Evolutionary conservation across 331 rosid genomes (phyloP).

Genomic region (Acacia pycnantha): DNA sequence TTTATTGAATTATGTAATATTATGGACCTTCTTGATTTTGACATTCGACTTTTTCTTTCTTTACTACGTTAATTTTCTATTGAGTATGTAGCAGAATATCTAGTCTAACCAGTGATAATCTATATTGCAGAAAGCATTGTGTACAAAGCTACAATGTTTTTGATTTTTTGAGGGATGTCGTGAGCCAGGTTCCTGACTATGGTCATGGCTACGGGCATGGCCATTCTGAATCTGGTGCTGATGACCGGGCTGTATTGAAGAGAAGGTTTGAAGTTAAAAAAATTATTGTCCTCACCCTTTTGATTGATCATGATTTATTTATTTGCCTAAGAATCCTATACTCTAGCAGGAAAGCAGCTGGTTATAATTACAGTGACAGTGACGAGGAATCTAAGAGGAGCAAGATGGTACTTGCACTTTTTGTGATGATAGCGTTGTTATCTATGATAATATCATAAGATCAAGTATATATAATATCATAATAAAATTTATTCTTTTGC

Average conservation of each 20-base stretch:
- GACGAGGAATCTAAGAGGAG: conserved; percentile 89
- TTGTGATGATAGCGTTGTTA: not conserved
- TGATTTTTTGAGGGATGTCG: conserved; percentile 88
- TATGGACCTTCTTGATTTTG: not conserved
- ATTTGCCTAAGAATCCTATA: conserved; percentile 23
- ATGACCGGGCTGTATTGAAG: conserved; percentile 62
- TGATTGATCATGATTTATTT: conserved; percentile 20
- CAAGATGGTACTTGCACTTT: conserved; percentile 65
- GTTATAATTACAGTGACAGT: conserved; percentile 70
- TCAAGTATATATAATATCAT: not conserved
- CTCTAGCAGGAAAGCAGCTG: conserved; percentile 68
- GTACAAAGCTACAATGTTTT: conserved; percentile 92
- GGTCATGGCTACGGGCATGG: conserved; percentile 77
- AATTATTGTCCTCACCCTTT: not conserved
- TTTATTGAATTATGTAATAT: not conserved
- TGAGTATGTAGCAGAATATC: not conserved
- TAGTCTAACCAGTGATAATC: conserved; percentile 20
- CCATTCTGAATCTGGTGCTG: conserved; percentile 79
- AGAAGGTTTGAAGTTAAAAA: conserved; percentile 61
- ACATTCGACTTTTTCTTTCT: conserved; percentile 9
- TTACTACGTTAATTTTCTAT: not conserved
- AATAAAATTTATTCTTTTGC: not conserved
- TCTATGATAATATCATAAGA: not conserved
- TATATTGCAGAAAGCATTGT: conserved; percentile 87
- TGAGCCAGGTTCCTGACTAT: conserved; percentile 91